A percentile compares a stretch with the other conserved stretches of the same genome.
phyloP scores from a whole-genome alignment of 2,329 filamentous ascomycete species.

The Colletotrichum salicis region DNA sequence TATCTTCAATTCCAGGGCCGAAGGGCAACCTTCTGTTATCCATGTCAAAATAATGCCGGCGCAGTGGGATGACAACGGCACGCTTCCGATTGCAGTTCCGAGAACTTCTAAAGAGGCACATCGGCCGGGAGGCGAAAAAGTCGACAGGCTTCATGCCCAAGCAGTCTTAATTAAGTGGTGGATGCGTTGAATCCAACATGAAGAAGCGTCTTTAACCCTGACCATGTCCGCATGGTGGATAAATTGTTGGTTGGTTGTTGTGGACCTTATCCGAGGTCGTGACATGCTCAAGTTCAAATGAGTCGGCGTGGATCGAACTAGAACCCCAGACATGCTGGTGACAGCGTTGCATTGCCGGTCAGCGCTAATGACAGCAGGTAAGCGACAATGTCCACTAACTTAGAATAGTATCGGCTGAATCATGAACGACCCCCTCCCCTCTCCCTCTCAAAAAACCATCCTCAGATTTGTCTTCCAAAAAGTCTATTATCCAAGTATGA shows the following conservation, averaged over 20 bases:
- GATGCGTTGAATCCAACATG: neutral
- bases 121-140: neutral
- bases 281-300: neutral
- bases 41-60: no score
- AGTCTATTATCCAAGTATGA: neutral
- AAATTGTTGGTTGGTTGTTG: neutral
- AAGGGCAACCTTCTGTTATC: neutral
- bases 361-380: constrained; percentile 6
- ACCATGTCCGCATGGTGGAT: constrained; percentile 5
- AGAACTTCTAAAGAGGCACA: neutral
- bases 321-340: neutral
- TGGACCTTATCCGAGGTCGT: constrained; percentile 1
- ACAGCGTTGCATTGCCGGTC: constrained; percentile 9
- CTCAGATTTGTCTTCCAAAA: neutral
- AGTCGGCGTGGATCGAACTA: neutral
- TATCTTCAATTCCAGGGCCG: neutral
- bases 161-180: neutral
- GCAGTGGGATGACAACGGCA: neutral
- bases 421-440: neutral
- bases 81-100: no score
- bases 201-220: neutral
- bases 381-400: neutral
- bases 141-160: neutral
- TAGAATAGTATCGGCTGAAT: neutral
- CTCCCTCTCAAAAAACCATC: neutral